phyloP scores from a whole-genome alignment of 2,329 filamentous ascomycete species.

The Aspergillus fischeri region DNA sequence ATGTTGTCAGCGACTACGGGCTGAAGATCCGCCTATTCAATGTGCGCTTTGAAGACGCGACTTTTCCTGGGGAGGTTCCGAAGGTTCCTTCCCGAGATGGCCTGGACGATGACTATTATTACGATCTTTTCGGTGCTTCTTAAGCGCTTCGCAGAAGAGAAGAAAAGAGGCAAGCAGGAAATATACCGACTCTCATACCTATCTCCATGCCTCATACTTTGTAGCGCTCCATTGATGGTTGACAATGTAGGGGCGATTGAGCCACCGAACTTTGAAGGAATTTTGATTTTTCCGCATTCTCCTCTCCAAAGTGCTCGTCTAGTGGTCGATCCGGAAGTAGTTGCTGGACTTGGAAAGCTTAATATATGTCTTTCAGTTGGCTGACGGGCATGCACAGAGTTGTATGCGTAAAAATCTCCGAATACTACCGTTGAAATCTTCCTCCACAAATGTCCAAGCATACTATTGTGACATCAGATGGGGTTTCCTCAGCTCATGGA shows the following conservation, averaged over 20 bases:
- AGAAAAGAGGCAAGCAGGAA: neutral
- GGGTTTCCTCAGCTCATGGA: neutral
- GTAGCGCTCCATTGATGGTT: neutral
- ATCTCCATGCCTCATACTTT: neutral
- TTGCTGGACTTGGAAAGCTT: neutral
- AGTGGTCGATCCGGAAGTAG: neutral
- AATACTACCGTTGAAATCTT: neutral
- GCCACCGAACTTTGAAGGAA: neutral
- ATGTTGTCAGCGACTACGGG: slow-evolving; percentile 82
- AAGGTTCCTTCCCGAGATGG: slow-evolving; percentile 77
- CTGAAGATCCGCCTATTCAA: slow-evolving; percentile 90
- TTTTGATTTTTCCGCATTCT: neutral
- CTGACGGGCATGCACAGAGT: neutral
- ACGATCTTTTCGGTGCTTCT: slow-evolving; percentile 60
- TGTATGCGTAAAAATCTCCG: neutral
- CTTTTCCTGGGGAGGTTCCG: slow-evolving; percentile 64
- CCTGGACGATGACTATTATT: slow-evolving; percentile 89
- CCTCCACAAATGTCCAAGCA: neutral
- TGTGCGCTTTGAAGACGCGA: slow-evolving; percentile 78
- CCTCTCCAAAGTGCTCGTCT: neutral
- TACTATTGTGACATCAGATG: neutral
- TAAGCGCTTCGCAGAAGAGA: slow-evolving; percentile 8
- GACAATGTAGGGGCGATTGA: neutral
- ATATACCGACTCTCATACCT: neutral
- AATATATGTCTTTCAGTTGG: neutral